Base-by-base conservation (phyloP, 441 rosid genomes). In the Brassica balearica region DNA sequence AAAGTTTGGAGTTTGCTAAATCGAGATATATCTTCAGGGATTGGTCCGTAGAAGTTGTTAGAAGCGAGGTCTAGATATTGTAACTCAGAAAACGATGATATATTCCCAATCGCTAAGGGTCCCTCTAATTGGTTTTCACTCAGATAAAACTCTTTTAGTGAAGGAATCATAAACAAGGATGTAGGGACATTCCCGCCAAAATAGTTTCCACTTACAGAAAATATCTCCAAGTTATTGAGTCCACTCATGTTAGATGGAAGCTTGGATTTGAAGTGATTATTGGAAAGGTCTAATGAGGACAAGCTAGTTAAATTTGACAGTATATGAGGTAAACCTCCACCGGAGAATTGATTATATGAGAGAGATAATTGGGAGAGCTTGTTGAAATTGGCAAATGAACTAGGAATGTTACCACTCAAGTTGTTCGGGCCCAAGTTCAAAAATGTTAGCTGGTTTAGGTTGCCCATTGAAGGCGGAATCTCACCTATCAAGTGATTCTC, bases 21-120 rank as follows among this genome's bases (percentile, higher is more conserved):
- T 43, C 5, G 53, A 43, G 53, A 11, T 43, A 43, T 43, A 43
- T 43, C 14, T 20, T 43, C 2, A 0, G 34, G 20, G 71, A 72
- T 60, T 11, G 2, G 8, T 0, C 58, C 75, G 2, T 20, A 5
- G 5, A 72, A 38, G 15, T 5, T 8, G 67, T 72, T 72, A 15
- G 63, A 23, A 4, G 58, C 0, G 2, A 72, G 12, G 9, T 53
- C 59, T 15, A 5, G 46, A 5, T 0, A 1, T 5, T 9, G 0
- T 2, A 19, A 61, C 0, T 22, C 6, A 61, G 65, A 17, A 17
- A 17, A 17, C 17, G 17, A 17, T 17, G 17, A 43, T 1, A 11
- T 41, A 63, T 73, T 63, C 59, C 43, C 29, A 62, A 73, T 34
- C 7, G 34, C 74, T 4, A 70, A 11, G 12, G 64, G 27, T 32